These are phyloP conservation scores for Saksenaea oblongispora DNA, from an alignment of 371 early-diverging fungal genomes.

Conservation along the genomic window DNA sequence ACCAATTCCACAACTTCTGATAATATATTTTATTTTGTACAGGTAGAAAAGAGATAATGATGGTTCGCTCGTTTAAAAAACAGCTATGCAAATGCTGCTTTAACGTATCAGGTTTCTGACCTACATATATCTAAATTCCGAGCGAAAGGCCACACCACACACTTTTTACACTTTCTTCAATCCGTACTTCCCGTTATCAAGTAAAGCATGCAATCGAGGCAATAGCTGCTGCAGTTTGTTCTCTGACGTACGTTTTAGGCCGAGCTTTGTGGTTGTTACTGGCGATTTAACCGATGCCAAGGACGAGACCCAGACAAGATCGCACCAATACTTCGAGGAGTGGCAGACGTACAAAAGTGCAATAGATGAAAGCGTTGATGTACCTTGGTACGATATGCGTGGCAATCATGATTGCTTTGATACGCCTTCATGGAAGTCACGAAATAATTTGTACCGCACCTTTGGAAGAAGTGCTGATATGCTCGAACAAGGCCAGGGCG, in stretches of 20 bases:
- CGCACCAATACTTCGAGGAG: constrained; percentile 81
- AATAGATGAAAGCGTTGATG: constrained; percentile 53
- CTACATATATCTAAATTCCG: constrained; percentile 79
- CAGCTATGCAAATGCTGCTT: not conserved
- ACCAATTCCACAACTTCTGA: too few species aligned
- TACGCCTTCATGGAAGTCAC: constrained; percentile 63
- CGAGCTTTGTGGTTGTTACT: constrained; percentile 68
- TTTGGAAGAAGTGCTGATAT: constrained; percentile 52
- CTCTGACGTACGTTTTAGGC: constrained; percentile 28
- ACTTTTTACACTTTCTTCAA: constrained; percentile 76
- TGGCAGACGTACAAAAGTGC: constrained; percentile 75
- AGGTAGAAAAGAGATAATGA: constrained; percentile 35
- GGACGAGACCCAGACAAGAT: constrained; percentile 56
- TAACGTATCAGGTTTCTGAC: constrained; percentile 70
- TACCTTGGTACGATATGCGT: constrained; percentile 80
- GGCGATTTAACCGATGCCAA: constrained; percentile 92
- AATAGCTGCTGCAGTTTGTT: not conserved
- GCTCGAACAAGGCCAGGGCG: constrained; percentile 51
- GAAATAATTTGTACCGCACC: constrained; percentile 63
- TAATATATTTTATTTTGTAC: constrained; percentile 59
- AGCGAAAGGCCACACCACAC: constrained; percentile 65
- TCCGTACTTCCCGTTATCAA: constrained; percentile 64
- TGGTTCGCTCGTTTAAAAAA: not conserved
- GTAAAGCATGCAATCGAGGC: constrained; percentile 12
- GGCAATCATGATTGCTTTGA: constrained; percentile 90